Evolutionary conservation across 768 basidiomycete species (phyloP).

Genomic region (Phaffia australis): DNA sequence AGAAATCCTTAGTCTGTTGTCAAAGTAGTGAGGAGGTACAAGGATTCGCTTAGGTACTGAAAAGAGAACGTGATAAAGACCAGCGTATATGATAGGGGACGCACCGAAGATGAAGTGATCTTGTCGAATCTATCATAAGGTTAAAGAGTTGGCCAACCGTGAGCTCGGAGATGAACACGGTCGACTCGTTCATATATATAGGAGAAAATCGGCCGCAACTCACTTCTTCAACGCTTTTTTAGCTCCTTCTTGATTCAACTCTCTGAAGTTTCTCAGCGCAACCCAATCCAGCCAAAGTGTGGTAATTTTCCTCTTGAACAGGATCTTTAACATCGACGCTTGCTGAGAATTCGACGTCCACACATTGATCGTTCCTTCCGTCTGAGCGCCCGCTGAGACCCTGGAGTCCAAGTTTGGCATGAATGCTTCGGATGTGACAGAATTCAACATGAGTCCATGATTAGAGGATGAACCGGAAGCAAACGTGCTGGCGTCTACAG

Average conservation of each 20-base stretch:
- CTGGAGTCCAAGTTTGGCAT: not conserved
- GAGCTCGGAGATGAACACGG: not conserved
- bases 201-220: slow-evolving; percentile 30
- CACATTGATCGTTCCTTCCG: slow-evolving; percentile 42
- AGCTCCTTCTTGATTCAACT: slow-evolving; percentile 86
- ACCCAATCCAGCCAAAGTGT: slow-evolving; percentile 65
- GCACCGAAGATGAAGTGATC: slow-evolving; percentile 50
- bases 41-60: not conserved
- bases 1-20: slow-evolving; percentile 14
- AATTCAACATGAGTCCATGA: slow-evolving; percentile 10
- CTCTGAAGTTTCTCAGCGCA: slow-evolving; percentile 71
- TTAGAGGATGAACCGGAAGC: slow-evolving; percentile 12
- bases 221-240: slow-evolving; percentile 93
- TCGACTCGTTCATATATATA: not conserved
- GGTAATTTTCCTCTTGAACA: slow-evolving; percentile 83
- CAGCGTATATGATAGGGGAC: slow-evolving; percentile 25
- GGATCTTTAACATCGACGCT: slow-evolving; percentile 66
- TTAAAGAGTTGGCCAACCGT: slow-evolving; percentile 20
- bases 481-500: slow-evolving; percentile 47
- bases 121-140: slow-evolving; percentile 67
- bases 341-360: slow-evolving; percentile 74
- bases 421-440: slow-evolving; percentile 3
- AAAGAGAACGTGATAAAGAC: not conserved
- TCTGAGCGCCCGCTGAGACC: slow-evolving; percentile 23
- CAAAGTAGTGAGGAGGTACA: slow-evolving; percentile 2